A percentile compares a stretch with the other conserved stretches of the same genome.
These are phyloP conservation scores for Exophiala oligosperma DNA, from an alignment of 2,329 filamentous ascomycete species.

Conservation along the genomic window DNA sequence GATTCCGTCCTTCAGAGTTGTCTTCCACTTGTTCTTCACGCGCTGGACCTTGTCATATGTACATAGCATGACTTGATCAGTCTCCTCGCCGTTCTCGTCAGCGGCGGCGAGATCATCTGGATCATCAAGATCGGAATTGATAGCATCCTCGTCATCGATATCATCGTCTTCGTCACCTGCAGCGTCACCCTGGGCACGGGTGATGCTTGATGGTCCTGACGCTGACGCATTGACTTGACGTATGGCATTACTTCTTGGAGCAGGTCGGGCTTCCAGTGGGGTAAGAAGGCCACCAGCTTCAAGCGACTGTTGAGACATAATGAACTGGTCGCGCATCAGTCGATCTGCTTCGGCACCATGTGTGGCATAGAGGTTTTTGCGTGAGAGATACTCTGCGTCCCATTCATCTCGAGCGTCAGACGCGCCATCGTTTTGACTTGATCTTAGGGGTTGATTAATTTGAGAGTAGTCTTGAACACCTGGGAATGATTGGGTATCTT, in stretches of 20 bases:
- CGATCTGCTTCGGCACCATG: conserved; percentile 40
- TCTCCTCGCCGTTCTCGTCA: conserved; percentile 81
- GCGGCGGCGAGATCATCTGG: conserved; percentile 86
- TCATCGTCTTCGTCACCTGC: conserved; percentile 53
- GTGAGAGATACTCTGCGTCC: conserved; percentile 46
- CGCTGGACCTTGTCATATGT: conserved; percentile 99
- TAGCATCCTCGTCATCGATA: conserved; percentile 83
- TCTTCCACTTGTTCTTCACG: conserved; percentile 99
- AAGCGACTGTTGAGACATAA: conserved; percentile 41
- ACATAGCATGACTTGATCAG: conserved; percentile 92
- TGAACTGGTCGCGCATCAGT: conserved; percentile 44
- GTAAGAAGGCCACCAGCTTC: conserved; percentile 49
- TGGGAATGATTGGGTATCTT: conserved; percentile 17
- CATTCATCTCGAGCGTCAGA: conserved; percentile 59
- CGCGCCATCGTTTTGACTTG: conserved; percentile 75
- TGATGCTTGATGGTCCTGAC: conserved; percentile 23
- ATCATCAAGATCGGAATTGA: conserved; percentile 97
- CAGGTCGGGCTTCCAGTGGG: conserved; percentile 42
- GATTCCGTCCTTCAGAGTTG: conserved; percentile 93
- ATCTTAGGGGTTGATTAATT: conserved; percentile 41
- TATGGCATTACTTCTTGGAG: conserved; percentile 39
- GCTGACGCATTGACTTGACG: conserved; percentile 32
- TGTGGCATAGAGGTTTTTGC: conserved; percentile 40
- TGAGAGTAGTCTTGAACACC: conserved; percentile 32
- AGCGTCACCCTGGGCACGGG: conserved; percentile 57